These are phyloP conservation scores for Paratinospora sagittata DNA, from an alignment of 164 flowering plant genomes.

Conservation along the genomic window DNA sequence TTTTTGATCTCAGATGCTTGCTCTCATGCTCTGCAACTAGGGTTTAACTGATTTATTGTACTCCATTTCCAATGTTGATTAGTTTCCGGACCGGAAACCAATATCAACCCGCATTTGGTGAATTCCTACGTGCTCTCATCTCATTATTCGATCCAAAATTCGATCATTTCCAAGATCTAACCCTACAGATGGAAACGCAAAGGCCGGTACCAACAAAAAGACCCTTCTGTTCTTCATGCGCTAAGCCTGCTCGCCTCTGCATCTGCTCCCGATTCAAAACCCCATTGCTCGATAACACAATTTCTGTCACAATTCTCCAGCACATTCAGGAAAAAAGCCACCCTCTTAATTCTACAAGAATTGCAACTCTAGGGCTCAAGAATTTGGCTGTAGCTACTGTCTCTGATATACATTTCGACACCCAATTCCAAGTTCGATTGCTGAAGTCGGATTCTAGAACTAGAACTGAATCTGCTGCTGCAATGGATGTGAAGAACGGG, in stretches of 20 bases:
- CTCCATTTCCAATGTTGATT: too few relatives aligned
- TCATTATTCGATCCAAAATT: too few relatives aligned
- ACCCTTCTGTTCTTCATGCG: conserved; percentile 55
- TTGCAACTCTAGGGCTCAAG: conserved; percentile 60
- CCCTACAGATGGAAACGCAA: conserved; percentile 31
- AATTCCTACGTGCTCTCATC: too few relatives aligned
- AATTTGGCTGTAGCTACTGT: conserved; percentile 46
- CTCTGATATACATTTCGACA: conserved; percentile 49
- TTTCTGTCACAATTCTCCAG: conserved; percentile 63
- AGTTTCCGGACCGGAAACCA: too few relatives aligned
- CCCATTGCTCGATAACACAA: conserved; percentile 40
- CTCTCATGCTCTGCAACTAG: too few relatives aligned
- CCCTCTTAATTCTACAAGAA: conserved; percentile 68
- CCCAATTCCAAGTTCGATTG: conserved; percentile 36
- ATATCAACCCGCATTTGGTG: too few relatives aligned
- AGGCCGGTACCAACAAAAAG: conserved; percentile 36
- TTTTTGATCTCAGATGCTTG: too few relatives aligned
- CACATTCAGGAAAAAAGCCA: conserved; percentile 65
- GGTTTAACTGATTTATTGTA: too few relatives aligned
- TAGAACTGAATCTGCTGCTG: conserved; percentile 10
- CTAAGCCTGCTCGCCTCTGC: conserved; percentile 54
- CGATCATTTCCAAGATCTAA: conserved; percentile 22
- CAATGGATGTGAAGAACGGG: not conserved
- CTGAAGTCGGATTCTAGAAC: conserved; percentile 14
- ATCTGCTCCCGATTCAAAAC: conserved; percentile 51